phyloP scores from a whole-genome alignment of 179 eudicot genomes.

The Actinidia arguta region DNA sequence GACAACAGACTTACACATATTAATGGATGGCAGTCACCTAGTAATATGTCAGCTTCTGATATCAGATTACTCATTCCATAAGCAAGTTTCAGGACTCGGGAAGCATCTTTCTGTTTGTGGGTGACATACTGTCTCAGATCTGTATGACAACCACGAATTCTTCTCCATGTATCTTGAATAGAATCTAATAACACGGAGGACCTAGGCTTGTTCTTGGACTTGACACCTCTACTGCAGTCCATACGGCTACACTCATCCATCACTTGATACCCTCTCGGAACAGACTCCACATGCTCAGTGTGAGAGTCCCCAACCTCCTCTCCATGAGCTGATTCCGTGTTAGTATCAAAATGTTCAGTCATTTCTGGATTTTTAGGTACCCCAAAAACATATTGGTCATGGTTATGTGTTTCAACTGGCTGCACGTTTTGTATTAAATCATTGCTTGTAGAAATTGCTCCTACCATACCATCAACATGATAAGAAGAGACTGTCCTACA shows the following conservation, averaged over 20 bases:
- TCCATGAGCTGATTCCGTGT: conserved; percentile 26
- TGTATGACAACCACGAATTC: conserved; percentile 46
- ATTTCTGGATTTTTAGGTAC: conserved; percentile 30
- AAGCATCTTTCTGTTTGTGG: conserved; percentile 55
- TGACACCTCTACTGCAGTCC: conserved; percentile 55
- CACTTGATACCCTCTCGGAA: conserved; percentile 58
- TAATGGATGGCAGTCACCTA: conserved; percentile 56
- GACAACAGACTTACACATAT: conserved; percentile 50
- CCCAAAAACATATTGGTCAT: conserved; percentile 25
- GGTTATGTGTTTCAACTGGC: conserved; percentile 29
- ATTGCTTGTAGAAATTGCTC: conserved; percentile 34
- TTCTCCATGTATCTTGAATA: conserved; percentile 83
- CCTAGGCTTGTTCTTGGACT: conserved; percentile 36
- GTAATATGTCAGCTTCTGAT: conserved; percentile 79
- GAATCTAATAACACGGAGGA: conserved; percentile 30
- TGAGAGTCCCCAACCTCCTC: conserved; percentile 75
- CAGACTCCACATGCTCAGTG: conserved; percentile 47
- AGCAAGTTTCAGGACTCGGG: conserved; percentile 48
- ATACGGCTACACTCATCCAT: conserved; percentile 98
- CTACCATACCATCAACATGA: conserved; percentile 37
- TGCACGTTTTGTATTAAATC: conserved; percentile 6
- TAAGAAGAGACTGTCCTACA: conserved; percentile 35
- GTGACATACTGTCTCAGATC: conserved; percentile 56
- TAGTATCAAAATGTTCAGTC: conserved; percentile 31
- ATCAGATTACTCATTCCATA: conserved; percentile 68